Evolutionary conservation across 495 filamentous ascomycete genomes (phyloP).

Genomic region (Aspergillus ostianus): DNA sequence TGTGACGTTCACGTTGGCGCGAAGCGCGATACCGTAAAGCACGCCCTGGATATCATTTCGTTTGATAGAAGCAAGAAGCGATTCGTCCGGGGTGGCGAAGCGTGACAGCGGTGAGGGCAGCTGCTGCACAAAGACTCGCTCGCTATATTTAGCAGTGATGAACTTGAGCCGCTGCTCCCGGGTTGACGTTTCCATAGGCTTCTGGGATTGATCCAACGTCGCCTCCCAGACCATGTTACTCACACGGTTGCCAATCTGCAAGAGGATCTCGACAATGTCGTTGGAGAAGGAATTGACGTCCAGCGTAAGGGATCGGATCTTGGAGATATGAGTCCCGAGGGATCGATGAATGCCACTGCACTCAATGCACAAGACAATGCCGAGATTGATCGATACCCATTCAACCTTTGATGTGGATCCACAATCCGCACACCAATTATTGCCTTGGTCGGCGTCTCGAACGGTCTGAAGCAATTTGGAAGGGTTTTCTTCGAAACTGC

Average conservation of each 20-base stretch:
- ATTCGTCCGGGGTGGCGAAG: constrained; percentile 81
- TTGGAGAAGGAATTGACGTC: constrained; percentile 94
- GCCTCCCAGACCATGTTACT: constrained; percentile 98
- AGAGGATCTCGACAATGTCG: constrained; percentile 91
- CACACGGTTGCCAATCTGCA: constrained; percentile 88
- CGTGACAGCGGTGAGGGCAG: constrained; percentile 73
- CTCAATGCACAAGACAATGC: constrained; percentile 95
- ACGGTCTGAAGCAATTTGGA: constrained; percentile 82
- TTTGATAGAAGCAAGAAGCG: constrained; percentile 89
- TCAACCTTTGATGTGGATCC: constrained; percentile 88
- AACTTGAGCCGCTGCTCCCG: constrained; percentile 88
- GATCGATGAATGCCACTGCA: constrained; percentile 98
- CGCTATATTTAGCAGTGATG: constrained; percentile 92
- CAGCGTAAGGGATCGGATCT: constrained; percentile 91
- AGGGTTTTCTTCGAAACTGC: constrained; percentile 75
- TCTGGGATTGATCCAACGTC: constrained; percentile 66
- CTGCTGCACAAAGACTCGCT: constrained; percentile 74
- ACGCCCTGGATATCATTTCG: constrained; percentile 89
- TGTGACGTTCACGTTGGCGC: constrained; percentile 80
- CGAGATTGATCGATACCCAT: constrained; percentile 98
- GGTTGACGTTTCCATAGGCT: constrained; percentile 71
- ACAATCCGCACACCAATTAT: constrained; percentile 94
- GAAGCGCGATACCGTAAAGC: constrained; percentile 84
- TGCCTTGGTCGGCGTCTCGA: constrained; percentile 87
- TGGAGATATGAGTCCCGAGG: constrained; percentile 95